Base-by-base conservation (phyloP, 2,329 filamentous ascomycete species). In the Fusarium veterinarium region DNA sequence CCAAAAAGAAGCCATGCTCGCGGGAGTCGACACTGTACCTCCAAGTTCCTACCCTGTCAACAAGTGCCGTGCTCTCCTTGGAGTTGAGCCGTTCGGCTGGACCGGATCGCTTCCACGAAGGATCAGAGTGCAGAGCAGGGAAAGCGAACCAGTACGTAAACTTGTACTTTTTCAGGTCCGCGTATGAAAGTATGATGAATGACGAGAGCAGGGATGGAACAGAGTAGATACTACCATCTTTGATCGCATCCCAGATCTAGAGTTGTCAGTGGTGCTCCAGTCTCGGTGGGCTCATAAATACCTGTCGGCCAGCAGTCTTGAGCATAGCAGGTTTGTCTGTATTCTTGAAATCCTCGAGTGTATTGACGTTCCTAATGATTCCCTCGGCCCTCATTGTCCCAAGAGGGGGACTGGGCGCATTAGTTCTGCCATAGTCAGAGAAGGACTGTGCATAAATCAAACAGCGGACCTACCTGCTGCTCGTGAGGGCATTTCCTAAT, bases 81-180 rank as follows among this genome's bases (percentile, higher is more conserved):
- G 88, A 79, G 6, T 86, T 89, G 52, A 98, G 83, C 52, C 81
- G 86, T 59, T 85, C 83, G 52, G 89, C 84, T 13, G 85, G 85
- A 5, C 85, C 87, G 4, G 86, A 81, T 57, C 91, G 85, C 75
- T 89, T 91, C 96, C 96, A 99, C 33, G 88, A 86, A 4, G 94
- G 94, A 60, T 95, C 92, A 8, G 95, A 97, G 80, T 97, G 95
- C 48, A 99, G 87, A 20, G 95, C 95, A 2, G 96, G 96, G 78
- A 97, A 99, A 9, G 93, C 95, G 82, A 98, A 98, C 91, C 97
- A 97, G 83, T 98, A 98, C n/a, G 92, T 94, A 80, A 98, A 98
- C 71, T 92, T 94, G 84, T 98, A 98, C 80, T 97, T 98, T 82
- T 99, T 99, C 38, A 99, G 88, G 79, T 99, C 95, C 70, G 96